Base-by-base conservation (phyloP, 805 yeast species). In the Kuraishia hungarica region DNA sequence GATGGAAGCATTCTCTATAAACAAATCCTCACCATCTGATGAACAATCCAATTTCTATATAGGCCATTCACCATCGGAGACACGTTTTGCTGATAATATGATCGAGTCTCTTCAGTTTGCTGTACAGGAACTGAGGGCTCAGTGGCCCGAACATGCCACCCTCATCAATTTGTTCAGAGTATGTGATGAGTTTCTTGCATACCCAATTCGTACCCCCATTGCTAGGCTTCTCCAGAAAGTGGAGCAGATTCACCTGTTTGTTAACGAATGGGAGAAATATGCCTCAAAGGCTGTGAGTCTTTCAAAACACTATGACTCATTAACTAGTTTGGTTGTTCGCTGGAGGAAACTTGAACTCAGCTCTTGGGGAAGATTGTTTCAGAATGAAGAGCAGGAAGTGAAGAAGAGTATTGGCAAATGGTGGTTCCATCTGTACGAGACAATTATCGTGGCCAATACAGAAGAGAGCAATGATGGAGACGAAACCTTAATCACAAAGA, bases 91-190 rank as follows among this genome's bases (percentile, higher is more conserved):
- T 1, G 79, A 84, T 50, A 64, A 61, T 1, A 63, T 86, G 0
- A 70, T 82, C 11, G 70, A 73, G 35, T 71, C 65, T 4, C 64
- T 85, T 2, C 72, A 76, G 62, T 69, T 73, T 2, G 66, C 80
- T 1, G 81, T 83, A 2, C 59, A 66, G 7, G 71, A 69, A 2
- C 67, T 89, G 13, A 67, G 86, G 13, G 69, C 69, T 24, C 82
- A 84, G 63, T 94, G 97, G 97, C 97, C 98, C 0, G 99, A 96
- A 62, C 97, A 96, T 73, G 94, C 94, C 0, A 90, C 96, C 0
- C 71, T 94, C 53, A 84, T 78, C 56, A 89, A 86, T 21, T 75
- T 93, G 51, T 67, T 73, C 46, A 72, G 85, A 57, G 82, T 85
- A 8, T 79, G 87, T 59, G 69, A 75, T 17, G 98, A 92, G 65